These are phyloP conservation scores for Heracleum sosnowskyi DNA, from an alignment of 129 eudicot species.

Conservation along the genomic window DNA sequence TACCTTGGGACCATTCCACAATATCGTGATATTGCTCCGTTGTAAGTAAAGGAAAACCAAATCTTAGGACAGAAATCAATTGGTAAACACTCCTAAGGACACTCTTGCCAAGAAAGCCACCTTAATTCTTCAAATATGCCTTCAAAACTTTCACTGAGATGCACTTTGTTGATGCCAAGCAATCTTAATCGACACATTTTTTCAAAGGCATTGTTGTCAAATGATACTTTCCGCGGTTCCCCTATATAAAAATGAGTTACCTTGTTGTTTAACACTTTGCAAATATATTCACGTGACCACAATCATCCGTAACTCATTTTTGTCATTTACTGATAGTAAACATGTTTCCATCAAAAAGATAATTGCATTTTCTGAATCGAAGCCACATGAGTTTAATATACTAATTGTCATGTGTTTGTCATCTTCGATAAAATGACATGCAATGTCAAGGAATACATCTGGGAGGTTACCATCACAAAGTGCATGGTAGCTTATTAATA, in stretches of 20 bases:
- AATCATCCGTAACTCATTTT: not conserved
- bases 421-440: not conserved
- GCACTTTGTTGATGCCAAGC: not conserved
- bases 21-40: not conserved
- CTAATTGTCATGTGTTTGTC: not conserved
- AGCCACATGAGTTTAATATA: not conserved
- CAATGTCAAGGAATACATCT: not conserved
- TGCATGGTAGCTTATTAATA: not conserved
- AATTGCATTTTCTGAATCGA: not conserved
- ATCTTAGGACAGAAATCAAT: not conserved
- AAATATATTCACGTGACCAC: not conserved
- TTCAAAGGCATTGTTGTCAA: not conserved
- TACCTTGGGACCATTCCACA: conserved; percentile 9
- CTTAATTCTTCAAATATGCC: not conserved
- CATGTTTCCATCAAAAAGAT: not conserved
- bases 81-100: not conserved
- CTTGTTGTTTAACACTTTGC: not conserved
- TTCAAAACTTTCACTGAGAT: not conserved
- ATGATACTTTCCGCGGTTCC: not conserved
- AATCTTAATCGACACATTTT: not conserved
- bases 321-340: not conserved
- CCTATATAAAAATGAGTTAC: not conserved
- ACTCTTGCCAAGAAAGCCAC: not conserved
- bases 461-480: not conserved
- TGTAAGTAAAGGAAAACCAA: not conserved